phyloP scores from a whole-genome alignment of 495 filamentous ascomycete genomes.

The Aspergillus cavernicola region DNA sequence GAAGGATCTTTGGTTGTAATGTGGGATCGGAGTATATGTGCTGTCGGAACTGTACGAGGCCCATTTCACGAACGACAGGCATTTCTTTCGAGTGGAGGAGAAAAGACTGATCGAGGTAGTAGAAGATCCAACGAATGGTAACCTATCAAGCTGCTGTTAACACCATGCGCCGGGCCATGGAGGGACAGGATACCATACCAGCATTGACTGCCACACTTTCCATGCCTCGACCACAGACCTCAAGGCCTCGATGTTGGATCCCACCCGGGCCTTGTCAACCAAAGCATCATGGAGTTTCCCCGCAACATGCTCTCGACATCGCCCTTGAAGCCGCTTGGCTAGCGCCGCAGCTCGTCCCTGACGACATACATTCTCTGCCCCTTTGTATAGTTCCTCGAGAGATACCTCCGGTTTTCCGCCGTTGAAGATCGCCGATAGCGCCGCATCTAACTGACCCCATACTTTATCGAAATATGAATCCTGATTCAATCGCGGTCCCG shows the following conservation, averaged over 20 bases:
- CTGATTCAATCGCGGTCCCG: conserved; percentile 51
- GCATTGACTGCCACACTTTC: conserved; percentile 72
- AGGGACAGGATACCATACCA: conserved; percentile 47
- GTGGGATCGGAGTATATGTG: conserved; percentile 52
- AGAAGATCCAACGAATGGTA: conserved; percentile 80
- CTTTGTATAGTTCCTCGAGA: conserved; percentile 82
- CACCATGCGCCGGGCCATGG: not conserved
- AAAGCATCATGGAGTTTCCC: conserved; percentile 53
- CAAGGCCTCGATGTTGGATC: conserved; percentile 60
- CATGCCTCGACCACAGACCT: conserved; percentile 64
- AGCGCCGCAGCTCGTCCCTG: conserved; percentile 65
- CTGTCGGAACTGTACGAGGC: conserved; percentile 54
- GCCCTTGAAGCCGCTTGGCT: conserved; percentile 55
- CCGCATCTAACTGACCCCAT: conserved; percentile 67
- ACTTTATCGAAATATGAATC: conserved; percentile 69
- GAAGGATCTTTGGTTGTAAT: conserved; percentile 53
- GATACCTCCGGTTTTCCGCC: conserved; percentile 58
- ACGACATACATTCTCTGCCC: conserved; percentile 84
- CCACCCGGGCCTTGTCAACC: conserved; percentile 42
- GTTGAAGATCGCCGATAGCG: conserved; percentile 68
- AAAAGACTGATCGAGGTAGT: conserved; percentile 86
- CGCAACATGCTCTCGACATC: conserved; percentile 60
- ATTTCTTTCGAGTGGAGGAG: conserved; percentile 61
- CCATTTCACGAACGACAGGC: conserved; percentile 56
- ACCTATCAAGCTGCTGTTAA: conserved; percentile 40